Base-by-base conservation (phyloP, 208 protist species). In the Crithidia acanthocephali region DNA sequence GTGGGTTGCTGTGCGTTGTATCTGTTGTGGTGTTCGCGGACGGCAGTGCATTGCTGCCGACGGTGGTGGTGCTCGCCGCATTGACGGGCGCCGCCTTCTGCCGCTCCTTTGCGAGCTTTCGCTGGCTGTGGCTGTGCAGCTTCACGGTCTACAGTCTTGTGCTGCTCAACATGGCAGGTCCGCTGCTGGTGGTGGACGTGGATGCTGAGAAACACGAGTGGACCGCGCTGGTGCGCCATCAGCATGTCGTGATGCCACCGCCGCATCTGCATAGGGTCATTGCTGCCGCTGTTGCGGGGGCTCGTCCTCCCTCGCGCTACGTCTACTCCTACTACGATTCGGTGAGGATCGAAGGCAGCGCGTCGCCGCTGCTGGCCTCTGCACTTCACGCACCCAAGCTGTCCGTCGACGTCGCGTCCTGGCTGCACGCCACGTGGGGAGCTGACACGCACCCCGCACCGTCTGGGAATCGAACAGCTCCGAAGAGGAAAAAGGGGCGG, bases 101-200 rank as follows among this genome's bases (percentile, higher is more conserved):
- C 40, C 77, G 78, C 70, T 87, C 82, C 0, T 13, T 22, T 10
- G 8, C 50, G 30, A 87, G 82, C 45, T 72, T 74, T 55, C 74
- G 72, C 37, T 72, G 68, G 67, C 51, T 84, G 3, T 67, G 63
- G 51, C 61, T 79, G 30, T 25, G 42, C 45, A 44, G 67, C 55
- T 82, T 79, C 33, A 40, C 59, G 6, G 30, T 74, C 22, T 65
- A 73, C 20, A 50, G 44, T 27, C 11, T 80, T 6, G 37, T 48
- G 16, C 22, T 74, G 3, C 18, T 69, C n/a, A 65, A 77, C 37
- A 7, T 77, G 2, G 32, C 69, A 0, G 66, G 66, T 11, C 66
- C 73, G 20, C 44, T 62, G 20, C 35, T 73, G 27, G n/a, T 40
- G 30, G 66, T 68, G 32, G 74, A 80, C 22, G 59, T 69, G 16